phyloP scores from a whole-genome alignment of 768 basidiomycete genomes.

The Scleroderma citrinum region DNA sequence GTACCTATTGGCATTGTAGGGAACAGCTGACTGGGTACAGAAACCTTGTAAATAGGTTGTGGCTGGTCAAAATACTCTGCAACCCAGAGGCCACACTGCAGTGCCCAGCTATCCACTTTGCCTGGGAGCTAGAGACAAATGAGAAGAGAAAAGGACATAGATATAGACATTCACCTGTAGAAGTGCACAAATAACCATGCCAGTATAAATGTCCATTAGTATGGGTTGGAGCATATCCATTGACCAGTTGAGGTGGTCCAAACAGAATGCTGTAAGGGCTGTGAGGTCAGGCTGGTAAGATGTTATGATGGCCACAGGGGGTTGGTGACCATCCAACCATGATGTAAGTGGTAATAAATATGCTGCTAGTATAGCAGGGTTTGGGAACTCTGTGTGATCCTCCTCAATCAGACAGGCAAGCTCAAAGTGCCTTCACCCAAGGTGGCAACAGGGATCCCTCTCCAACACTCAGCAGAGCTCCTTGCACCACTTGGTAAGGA shows the following conservation, averaged over 20 bases:
- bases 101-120: background rate
- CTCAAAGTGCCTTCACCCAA: background rate
- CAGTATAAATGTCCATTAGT: background rate
- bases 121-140: background rate
- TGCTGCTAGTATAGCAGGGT: background rate
- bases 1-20: background rate
- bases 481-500: background rate
- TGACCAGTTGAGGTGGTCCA: background rate
- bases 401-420: background rate
- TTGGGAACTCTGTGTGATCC: background rate
- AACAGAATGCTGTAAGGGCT: background rate
- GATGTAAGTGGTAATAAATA: background rate
- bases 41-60: background rate
- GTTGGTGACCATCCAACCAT: background rate
- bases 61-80: background rate
- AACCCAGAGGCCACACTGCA: background rate
- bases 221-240: background rate
- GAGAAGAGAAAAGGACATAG: background rate
- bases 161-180: background rate
- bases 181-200: background rate
- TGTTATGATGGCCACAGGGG: background rate
- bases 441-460: too few relatives aligned
- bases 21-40: background rate
- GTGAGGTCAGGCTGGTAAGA: background rate
- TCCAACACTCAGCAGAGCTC: too few relatives aligned